Conservation (phyloP, 2,329 filamentous ascomycete species). For the Cadophora sp. region DNA sequence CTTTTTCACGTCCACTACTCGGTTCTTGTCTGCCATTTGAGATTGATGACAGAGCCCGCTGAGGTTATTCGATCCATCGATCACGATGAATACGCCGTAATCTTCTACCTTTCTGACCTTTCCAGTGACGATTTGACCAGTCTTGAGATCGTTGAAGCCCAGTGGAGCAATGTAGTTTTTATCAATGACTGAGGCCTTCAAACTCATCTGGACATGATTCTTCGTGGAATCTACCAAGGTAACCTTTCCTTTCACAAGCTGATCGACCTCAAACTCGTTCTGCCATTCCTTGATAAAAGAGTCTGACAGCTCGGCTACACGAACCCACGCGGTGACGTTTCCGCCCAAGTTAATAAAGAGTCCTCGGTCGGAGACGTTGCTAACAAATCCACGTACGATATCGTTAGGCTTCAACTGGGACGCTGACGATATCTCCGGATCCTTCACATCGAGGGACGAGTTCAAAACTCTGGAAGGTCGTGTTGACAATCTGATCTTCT, state of each 20-base stretch:
- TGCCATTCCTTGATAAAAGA: constrained; percentile 96
- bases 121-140: constrained; percentile 84
- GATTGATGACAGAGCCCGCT: constrained; percentile 92
- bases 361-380: constrained; percentile 87
- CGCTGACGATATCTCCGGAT: constrained; percentile 76
- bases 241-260: constrained; percentile 89
- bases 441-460: constrained; percentile 80
- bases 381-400: constrained; percentile 88
- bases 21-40: constrained; percentile 81
- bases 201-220: constrained; percentile 80
- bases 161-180: constrained; percentile 76
- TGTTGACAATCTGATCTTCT: constrained; percentile 80
- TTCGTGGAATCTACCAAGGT: constrained; percentile 71
- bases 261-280: constrained; percentile 82
- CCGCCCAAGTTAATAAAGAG: constrained; percentile 86
- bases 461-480: constrained; percentile 89
- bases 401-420: constrained; percentile 79
- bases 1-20: constrained; percentile 83
- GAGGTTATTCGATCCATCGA: constrained; percentile 86
- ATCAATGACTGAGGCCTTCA: constrained; percentile 86
- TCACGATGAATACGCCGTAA: constrained; percentile 91
- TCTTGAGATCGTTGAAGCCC: constrained; percentile 78
- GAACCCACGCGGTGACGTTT: constrained; percentile 80
- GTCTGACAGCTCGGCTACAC: constrained; percentile 89
- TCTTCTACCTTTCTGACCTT: constrained; percentile 94